These are phyloP conservation scores for Ophiorrhiza pumila DNA, from an alignment of 257 asterid species.

Conservation along the genomic window DNA sequence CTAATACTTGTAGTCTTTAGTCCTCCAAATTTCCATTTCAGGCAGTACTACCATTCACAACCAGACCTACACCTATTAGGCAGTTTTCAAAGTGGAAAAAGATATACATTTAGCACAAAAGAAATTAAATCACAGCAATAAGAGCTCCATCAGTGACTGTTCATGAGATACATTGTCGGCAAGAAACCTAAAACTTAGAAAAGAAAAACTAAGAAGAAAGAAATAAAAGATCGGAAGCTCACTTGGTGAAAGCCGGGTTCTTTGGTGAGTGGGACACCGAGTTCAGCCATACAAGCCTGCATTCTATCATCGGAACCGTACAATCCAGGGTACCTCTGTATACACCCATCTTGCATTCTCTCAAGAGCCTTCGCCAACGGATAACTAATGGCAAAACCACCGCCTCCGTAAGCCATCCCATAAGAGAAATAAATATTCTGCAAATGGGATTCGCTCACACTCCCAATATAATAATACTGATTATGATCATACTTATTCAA, in stretches of 20 bases:
- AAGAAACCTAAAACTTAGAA: not conserved
- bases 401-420: slow-evolving; percentile 89
- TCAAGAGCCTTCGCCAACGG: slow-evolving; percentile 76
- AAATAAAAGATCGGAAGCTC: slow-evolving; percentile 8
- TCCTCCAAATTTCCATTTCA: not conserved
- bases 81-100: not conserved
- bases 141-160: not conserved
- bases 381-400: slow-evolving; percentile 86
- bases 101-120: not conserved
- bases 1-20: not conserved
- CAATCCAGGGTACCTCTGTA: slow-evolving; percentile 74
- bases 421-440: slow-evolving; percentile 79
- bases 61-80: not conserved
- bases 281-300: slow-evolving; percentile 97
- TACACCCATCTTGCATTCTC: slow-evolving; percentile 77
- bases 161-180: slow-evolving; percentile 18
- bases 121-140: not conserved
- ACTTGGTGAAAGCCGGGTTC: slow-evolving; percentile 93
- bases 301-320: slow-evolving; percentile 88
- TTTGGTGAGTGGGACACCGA: slow-evolving; percentile 89
- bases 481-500: slow-evolving; percentile 77
- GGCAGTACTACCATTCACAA: not conserved
- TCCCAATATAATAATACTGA: slow-evolving; percentile 79
- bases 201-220: not conserved
- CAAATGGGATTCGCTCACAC: slow-evolving; percentile 82